Conservation (phyloP, 768 basidiomycete genomes). For the Trametes villosa region DNA sequence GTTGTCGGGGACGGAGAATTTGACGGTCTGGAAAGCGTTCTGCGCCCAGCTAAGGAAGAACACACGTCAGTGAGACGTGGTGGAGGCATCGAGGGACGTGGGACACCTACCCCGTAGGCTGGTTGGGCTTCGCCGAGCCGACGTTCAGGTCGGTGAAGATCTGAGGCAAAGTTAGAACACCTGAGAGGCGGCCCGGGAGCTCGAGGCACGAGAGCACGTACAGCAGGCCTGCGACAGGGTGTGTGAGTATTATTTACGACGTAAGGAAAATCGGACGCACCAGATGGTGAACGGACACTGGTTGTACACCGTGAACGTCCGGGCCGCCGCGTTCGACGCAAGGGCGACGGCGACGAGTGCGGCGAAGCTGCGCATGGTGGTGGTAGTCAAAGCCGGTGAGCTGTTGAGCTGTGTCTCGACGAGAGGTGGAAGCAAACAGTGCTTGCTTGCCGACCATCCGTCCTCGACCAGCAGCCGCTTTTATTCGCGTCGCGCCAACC, state of each 20-base stretch:
- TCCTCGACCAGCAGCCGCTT: not conserved
- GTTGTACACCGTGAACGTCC: constrained; percentile 48
- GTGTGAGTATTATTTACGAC: not conserved
- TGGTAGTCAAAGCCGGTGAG: not conserved
- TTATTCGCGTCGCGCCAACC: not conserved
- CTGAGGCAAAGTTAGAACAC: constrained; percentile 13
- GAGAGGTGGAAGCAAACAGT: not conserved
- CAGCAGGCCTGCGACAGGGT: constrained; percentile 33
- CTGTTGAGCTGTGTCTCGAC: not conserved
- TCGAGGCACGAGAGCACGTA: constrained; percentile 13
- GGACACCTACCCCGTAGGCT: constrained; percentile 35
- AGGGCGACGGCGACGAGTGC: constrained; percentile 12
- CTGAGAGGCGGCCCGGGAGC: not conserved
- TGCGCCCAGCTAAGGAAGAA: constrained; percentile 30
- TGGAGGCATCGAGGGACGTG: not conserved
- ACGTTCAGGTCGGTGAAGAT: constrained; percentile 40
- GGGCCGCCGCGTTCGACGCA: constrained; percentile 14
- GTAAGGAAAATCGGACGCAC: constrained; percentile 27
- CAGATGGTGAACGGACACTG: constrained; percentile 48
- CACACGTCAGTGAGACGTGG: not conserved
- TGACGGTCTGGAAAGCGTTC: constrained; percentile 29
- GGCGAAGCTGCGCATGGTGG: constrained; percentile 21
- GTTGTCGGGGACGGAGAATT: constrained; percentile 42
- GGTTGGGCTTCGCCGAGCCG: constrained; percentile 34
- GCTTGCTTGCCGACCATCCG: not conserved